Evolutionary conservation across 345 rosid species (phyloP), one percentile per base, ranked within the genome.

Genomic region (Viola odorata): DNA sequence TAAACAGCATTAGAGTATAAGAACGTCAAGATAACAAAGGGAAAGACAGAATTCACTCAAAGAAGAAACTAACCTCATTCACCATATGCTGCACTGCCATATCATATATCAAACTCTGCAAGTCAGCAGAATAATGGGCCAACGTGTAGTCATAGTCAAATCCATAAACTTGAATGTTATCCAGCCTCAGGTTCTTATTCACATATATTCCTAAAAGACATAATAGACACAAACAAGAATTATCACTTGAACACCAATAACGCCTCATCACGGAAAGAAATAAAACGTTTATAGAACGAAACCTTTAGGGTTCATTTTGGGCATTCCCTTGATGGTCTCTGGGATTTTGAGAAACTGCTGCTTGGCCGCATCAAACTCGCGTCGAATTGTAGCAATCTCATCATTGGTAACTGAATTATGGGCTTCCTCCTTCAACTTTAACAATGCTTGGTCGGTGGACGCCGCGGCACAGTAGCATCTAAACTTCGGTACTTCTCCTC

Each of bases 71-170:
- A 41, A 91, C 97, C 97, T 92, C 99, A 73, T 84, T 86, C 32
- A 92, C 91, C 94, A 92, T 85, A 69, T 92, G 84, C 76, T 89
- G 78, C 69, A 85, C 89, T 0, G 99, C 99, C 45, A 85, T 86
- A 77, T 92, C 95, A 74, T 92, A 92, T 61, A 92, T 87, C 79
- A 92, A 86, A 69, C 72, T 82, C 78, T 92, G 97, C 56, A 92
- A 80, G 54, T 83, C 68, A 62, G 91, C 52, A 0, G 97, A 83
- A 82, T 92, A 92, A 75, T 86, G 97, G 1, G 96, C 97, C 82
- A 92, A 60, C 0, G 99, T 89, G 67, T 89, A 92, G 73, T 92
- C 99, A 61, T 92, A 92, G 71, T 92, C 95, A 36, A 92, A 92
- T 63, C 96, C 99, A 66, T 92, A 92, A 12, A 92, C 95, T 72